These are phyloP conservation scores for Cladosporium sp. DNA, from an alignment of 2,329 filamentous ascomycete species.

Conservation along the genomic window DNA sequence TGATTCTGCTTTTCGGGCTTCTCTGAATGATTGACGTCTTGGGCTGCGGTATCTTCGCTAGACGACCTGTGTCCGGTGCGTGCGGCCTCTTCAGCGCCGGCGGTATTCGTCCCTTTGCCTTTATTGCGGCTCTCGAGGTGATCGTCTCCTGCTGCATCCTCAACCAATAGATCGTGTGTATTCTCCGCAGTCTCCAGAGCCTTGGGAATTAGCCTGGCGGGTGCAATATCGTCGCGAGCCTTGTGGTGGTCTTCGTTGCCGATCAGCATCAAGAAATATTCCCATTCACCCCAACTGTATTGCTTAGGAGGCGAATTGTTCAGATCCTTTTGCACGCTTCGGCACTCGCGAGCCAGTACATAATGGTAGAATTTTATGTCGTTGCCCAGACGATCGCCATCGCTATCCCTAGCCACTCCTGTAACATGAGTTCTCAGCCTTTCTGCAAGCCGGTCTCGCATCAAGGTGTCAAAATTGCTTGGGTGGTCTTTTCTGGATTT, in stretches of 20 bases:
- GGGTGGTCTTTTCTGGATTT: neutral
- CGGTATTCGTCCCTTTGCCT: neutral
- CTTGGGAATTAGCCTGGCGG: neutral
- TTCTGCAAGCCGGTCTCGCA: slow-evolving; percentile 22
- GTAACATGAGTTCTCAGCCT: slow-evolving; percentile 17
- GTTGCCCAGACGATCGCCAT: slow-evolving; percentile 41
- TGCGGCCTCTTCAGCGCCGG: neutral
- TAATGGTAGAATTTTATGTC: slow-evolving; percentile 52
- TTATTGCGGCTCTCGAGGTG: neutral
- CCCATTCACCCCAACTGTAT: slow-evolving; percentile 41
- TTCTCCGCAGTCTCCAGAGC: neutral
- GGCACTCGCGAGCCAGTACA: slow-evolving; percentile 42
- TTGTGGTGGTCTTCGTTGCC: slow-evolving; percentile 38
- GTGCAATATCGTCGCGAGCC: slow-evolving; percentile 10
- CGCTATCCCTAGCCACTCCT: neutral
- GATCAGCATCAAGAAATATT: slow-evolving; percentile 46
- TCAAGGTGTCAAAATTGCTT: neutral
- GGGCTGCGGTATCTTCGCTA: neutral
- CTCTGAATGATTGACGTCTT: neutral
- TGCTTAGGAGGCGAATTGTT: slow-evolving; percentile 33
- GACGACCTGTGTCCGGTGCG: neutral
- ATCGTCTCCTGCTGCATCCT: neutral
- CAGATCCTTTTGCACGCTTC: slow-evolving; percentile 41
- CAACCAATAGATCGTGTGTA: neutral
- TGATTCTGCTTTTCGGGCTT: neutral